phyloP scores from a whole-genome alignment of 768 basidiomycete genomes.

The Tulasnella calospora region DNA sequence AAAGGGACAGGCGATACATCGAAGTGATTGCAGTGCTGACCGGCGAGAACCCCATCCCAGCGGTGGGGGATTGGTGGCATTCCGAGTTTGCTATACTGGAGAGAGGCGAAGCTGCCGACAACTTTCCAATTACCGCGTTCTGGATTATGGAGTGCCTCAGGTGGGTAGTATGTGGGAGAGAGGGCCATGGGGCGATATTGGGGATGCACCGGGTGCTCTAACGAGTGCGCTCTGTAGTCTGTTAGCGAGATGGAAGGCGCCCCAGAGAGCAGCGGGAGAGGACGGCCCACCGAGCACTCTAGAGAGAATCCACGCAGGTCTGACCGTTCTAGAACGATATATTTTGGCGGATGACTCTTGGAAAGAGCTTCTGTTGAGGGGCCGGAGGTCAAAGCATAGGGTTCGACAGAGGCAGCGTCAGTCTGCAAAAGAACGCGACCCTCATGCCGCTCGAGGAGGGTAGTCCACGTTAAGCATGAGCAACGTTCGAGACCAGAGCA shows the following conservation, averaged over 20 bases:
- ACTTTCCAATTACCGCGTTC: background rate
- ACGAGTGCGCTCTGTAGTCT: background rate
- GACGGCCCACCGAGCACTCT: background rate
- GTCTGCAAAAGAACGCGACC: background rate
- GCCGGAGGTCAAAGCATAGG: background rate
- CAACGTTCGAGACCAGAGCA: background rate
- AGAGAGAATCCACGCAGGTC: background rate
- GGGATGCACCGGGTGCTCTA: background rate
- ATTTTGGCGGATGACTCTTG: no score
- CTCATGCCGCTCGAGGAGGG: background rate
- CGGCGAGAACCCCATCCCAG: background rate
- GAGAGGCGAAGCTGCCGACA: background rate
- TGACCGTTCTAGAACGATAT: background rate
- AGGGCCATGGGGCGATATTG: background rate
- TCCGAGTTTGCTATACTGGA: background rate
- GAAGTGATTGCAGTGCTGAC: background rate
- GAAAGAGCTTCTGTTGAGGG: background rate
- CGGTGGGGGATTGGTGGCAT: background rate
- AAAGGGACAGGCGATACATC: background rate
- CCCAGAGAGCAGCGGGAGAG: background rate
- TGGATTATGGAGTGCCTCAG: background rate
- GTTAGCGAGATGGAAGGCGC: background rate
- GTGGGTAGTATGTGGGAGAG: background rate
- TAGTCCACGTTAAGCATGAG: background rate
- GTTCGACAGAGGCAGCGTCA: background rate